Base-by-base conservation (phyloP, 331 rosid species). In the Acacia pycnantha region DNA sequence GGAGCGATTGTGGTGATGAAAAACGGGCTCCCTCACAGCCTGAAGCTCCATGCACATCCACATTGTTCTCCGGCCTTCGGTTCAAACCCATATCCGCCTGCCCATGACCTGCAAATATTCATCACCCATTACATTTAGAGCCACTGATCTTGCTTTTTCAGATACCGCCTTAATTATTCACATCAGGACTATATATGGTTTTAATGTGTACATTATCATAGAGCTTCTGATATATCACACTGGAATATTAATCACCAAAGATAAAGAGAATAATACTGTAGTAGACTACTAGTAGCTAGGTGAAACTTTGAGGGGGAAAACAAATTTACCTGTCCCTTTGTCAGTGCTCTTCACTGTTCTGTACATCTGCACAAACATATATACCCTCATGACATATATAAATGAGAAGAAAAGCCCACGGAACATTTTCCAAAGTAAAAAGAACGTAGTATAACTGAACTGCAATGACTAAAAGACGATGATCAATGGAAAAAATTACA, bases 271-370 rank as follows among this genome's bases (percentile, higher is more conserved):
- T 84, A 84, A 89, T 81, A 76, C 41, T 37, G 3, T 43, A 10
- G 81, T n/a, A n/a, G n/a, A n/a, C n/a, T n/a, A n/a, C n/a, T n/a
- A n/a, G n/a, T 72, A 77, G 71, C 29, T 86, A 74, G 40, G 19
- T 14, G 19, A 73, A 88, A 9, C 71, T 82, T 80, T 44, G 61
- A 59, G 70, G 80, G 69, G 83, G 79, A 76, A 79, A 70, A 74
- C 81, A 77, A 81, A 78, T 86, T 47, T 71, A 47, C 95, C 97
- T 86, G 89, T 61, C 62, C 88, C 90, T 79, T 88, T 92, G 76
- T 83, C 94, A 77, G 94, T 89, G 90, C 89, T 89, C 94, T 88
- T 93, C 91, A 93, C 97, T 82, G 97, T 92, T 91, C 97, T 93
- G 86, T 93, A 93, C 97, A 93, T 93, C 97, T 93, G 95, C 95